Base-by-base conservation (phyloP, 805 yeast species). In the Candida golubevii region DNA sequence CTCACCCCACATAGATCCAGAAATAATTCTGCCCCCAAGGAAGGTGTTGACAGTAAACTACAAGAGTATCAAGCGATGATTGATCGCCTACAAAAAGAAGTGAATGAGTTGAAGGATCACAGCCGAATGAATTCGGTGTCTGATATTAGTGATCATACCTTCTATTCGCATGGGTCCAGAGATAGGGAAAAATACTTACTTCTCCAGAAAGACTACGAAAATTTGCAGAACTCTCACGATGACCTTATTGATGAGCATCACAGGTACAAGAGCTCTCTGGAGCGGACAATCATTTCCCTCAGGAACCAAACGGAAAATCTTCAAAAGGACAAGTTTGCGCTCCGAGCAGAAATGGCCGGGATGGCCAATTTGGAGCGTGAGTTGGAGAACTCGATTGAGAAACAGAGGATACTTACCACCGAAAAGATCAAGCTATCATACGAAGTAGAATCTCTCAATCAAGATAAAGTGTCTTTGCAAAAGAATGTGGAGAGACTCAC, bases 381-480 rank as follows among this genome's bases (percentile, higher is more conserved):
- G 26, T 54, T 74, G 36, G 67, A 67, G 27, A 42, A 52, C 3
- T 71, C 78, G 0, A 66, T 70, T 2, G 73, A 73, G 11, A 72
- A 70, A 49, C 77, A 74, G 46, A 55, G 78, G 33, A 50, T 65
- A 1, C 53, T 71, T 33, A 68, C 67, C 14, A 70, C 78, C 8
- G 79, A 76, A 49, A 72, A 72, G 48, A 62, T 67, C 15, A 62
- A 71, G 47, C 51, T 73, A n/a, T 61, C 71, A 2, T 71, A 68
- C 50, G 57, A 67, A 3, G 57, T 70, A 6, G 77, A 75, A 28
- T 55, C 70, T 6, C 47, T 68, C 7, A 57, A 56, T 13, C 65
- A 65, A 15, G 78, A 75, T 13, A 70, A 71, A 42, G 57, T 54
- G 1, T 49, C 61, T 1, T 47, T 74, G 35, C 67, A 62, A 36